Evolutionary conservation across 1,284 basidiomycete genomes (phyloP).

Genomic region (Schizopora paradoxa): DNA sequence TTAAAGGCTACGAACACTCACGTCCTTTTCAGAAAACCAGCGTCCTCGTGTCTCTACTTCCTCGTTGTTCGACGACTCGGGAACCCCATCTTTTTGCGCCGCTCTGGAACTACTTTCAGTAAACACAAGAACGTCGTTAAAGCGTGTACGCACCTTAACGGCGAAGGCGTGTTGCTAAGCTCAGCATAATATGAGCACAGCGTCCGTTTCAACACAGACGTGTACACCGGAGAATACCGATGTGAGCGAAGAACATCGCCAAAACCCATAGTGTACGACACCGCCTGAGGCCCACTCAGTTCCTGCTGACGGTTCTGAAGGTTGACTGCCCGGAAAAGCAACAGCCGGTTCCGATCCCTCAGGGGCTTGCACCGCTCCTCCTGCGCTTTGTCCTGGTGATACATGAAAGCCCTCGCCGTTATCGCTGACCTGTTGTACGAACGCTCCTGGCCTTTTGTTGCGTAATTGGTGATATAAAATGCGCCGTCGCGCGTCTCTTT

Average conservation of each 20-base stretch:
- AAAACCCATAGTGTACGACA: background rate
- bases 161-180: background rate
- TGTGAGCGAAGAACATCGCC: background rate
- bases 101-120: background rate
- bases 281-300: background rate
- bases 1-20: no score
- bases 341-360: background rate
- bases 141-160: background rate
- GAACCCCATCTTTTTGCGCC: background rate
- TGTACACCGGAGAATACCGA: background rate
- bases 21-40: no score
- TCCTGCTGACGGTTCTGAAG: background rate
- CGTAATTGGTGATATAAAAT: conserved; percentile 30
- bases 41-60: background rate
- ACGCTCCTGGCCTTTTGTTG: conserved; percentile 20
- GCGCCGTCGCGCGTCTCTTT: conserved; percentile 23
- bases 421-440: background rate
- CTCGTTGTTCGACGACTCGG: background rate
- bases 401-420: background rate
- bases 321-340: background rate
- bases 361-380: background rate
- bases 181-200: background rate
- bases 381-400: background rate
- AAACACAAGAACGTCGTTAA: background rate
- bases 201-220: background rate